Percentiles rank a stretch among this genome's conserved stretches.
Evolutionary conservation across 2,329 filamentous ascomycete species (phyloP).

Genomic region (Scleromitrula shiraiana): DNA sequence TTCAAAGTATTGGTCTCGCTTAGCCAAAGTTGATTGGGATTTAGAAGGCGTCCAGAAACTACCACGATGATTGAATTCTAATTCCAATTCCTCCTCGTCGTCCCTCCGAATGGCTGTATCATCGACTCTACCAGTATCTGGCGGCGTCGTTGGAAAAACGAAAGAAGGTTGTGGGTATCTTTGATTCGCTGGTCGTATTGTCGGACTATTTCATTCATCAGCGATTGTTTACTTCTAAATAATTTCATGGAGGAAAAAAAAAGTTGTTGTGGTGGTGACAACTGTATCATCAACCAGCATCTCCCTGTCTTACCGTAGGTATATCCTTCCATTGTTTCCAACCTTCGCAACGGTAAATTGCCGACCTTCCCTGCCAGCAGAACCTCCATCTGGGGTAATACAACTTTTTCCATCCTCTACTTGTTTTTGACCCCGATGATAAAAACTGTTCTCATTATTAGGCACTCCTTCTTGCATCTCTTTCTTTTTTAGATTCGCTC

Average conservation of each 20-base stretch:
- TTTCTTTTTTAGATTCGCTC: slow-evolving; percentile 19
- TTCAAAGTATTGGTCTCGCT: slow-evolving; percentile 27
- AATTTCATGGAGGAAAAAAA: too few species aligned
- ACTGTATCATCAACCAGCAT: slow-evolving; percentile 12
- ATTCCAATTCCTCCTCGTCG: slow-evolving; percentile 23
- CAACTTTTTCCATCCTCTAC: slow-evolving; percentile 47
- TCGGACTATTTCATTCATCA: slow-evolving; percentile 40
- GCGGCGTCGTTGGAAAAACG: slow-evolving; percentile 52
- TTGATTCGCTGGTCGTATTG: slow-evolving; percentile 52
- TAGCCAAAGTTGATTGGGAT: slow-evolving; percentile 30
- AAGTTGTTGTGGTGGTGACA: slow-evolving; percentile 9
- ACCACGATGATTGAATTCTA: slow-evolving; percentile 18
- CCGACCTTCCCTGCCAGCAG: slow-evolving; percentile 38
- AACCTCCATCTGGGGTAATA: slow-evolving; percentile 51
- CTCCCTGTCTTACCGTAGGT: slow-evolving; percentile 56
- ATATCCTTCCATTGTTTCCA: slow-evolving; percentile 75
- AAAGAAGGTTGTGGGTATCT: slow-evolving; percentile 54
- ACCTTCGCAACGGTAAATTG: slow-evolving; percentile 72
- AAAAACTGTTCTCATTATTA: slow-evolving; percentile 24
- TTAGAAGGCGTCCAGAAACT: slow-evolving; percentile 28
- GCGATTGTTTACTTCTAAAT: slow-evolving; percentile 11
- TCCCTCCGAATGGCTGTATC: slow-evolving; percentile 32
- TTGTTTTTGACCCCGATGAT: slow-evolving; percentile 21
- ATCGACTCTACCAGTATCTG: slow-evolving; percentile 50
- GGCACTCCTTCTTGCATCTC: slow-evolving; percentile 24